Evolutionary conservation across 352 stramenopile species (phyloP).

Genomic region (Phytophthora macrochlamydospora): DNA sequence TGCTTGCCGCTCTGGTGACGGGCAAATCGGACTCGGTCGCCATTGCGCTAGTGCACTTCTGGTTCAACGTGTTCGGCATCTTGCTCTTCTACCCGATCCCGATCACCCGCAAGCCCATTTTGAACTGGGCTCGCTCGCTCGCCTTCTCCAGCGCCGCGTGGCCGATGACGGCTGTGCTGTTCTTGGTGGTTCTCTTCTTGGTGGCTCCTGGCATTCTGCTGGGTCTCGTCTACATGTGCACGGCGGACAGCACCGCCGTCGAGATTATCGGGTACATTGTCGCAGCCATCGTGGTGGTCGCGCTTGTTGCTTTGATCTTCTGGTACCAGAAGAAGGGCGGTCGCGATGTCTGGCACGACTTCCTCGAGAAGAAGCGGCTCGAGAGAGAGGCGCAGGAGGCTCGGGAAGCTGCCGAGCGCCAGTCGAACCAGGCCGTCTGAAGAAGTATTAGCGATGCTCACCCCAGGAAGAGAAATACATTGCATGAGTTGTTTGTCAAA

Average conservation of each 20-base stretch:
- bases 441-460: background rate
- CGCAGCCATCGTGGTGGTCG: slow-evolving; percentile 22
- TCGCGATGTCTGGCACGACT: slow-evolving; percentile 41
- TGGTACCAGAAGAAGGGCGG: slow-evolving; percentile 52
- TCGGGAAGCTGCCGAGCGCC: slow-evolving; percentile 6
- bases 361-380: slow-evolving; percentile 48
- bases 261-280: slow-evolving; percentile 49
- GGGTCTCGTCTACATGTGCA: slow-evolving; percentile 63
- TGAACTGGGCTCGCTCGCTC: slow-evolving; percentile 72
- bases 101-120: slow-evolving; percentile 79
- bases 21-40: slow-evolving; percentile 79
- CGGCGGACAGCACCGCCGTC: slow-evolving; percentile 27
- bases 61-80: slow-evolving; percentile 92
- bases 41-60: slow-evolving; percentile 91
- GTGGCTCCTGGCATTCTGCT: slow-evolving; percentile 52
- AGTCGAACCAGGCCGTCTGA: slow-evolving; percentile 29
- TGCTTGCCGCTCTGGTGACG: slow-evolving; percentile 88
- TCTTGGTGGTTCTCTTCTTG: slow-evolving; percentile 55
- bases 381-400: slow-evolving; percentile 29
- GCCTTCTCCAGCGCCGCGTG: slow-evolving; percentile 69
- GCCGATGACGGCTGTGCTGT: slow-evolving; percentile 57
- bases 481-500: background rate
- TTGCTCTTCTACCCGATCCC: slow-evolving; percentile 93
- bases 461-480: background rate
- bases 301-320: slow-evolving; percentile 12